phyloP scores from a whole-genome alignment of 345 rosid species.

The Alliaria petiolata region DNA sequence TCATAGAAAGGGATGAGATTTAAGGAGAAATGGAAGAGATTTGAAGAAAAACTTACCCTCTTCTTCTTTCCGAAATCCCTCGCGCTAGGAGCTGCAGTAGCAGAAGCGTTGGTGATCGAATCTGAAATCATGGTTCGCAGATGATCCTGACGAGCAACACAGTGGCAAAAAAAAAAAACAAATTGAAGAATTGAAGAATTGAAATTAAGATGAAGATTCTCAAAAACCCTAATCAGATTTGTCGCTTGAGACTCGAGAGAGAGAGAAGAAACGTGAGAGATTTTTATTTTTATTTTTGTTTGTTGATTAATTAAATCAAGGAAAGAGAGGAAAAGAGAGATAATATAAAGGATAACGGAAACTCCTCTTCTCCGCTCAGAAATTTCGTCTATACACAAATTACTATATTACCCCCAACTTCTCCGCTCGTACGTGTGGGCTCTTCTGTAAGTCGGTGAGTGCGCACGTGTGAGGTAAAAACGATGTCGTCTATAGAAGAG shows the following conservation, averaged over 20 bases:
- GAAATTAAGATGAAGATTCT: constrained; percentile 24
- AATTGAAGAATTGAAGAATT: not conserved
- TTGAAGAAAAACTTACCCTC: constrained; percentile 44
- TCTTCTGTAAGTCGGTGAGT: constrained; percentile 21
- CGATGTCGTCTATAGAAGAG: not conserved
- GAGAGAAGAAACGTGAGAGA: constrained; percentile 7
- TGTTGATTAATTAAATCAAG: constrained; percentile 4
- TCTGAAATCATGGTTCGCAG: constrained; percentile 53
- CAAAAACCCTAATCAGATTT: constrained; percentile 61
- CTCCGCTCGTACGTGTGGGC: not conserved
- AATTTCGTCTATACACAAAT: not conserved
- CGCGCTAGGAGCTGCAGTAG: constrained; percentile 42
- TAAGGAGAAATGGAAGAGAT: not conserved
- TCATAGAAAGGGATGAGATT: not conserved
- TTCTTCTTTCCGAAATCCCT: constrained; percentile 68
- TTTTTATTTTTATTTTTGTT: not conserved
- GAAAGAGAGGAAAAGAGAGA: constrained; percentile 19
- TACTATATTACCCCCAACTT: not conserved
- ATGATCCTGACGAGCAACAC: not conserved
- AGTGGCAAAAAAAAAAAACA: not conserved
- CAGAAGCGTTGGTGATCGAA: constrained; percentile 50
- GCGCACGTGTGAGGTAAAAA: constrained; percentile 5
- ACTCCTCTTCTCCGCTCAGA: constrained; percentile 56
- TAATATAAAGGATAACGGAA: constrained; percentile 59
- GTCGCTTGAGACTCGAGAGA: constrained; percentile 29